These are phyloP conservation scores for Didymella arachidicola DNA, from an alignment of 2,329 filamentous ascomycete species.

Conservation along the genomic window DNA sequence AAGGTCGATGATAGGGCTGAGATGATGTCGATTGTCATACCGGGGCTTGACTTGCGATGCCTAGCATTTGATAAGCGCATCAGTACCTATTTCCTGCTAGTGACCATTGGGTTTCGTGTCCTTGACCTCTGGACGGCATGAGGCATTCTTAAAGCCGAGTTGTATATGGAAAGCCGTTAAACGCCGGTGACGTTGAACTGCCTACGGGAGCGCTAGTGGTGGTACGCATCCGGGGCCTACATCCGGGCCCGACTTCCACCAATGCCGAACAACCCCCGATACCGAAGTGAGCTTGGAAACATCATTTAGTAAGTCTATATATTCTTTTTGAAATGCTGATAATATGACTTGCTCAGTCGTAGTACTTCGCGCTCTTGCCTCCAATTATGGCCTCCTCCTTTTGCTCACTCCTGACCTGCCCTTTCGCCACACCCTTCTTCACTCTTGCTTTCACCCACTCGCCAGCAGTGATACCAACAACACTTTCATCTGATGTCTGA, in stretches of 20 bases:
- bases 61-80: background rate
- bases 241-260: background rate
- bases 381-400: slow-evolving; percentile 26
- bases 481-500: slow-evolving; percentile 20
- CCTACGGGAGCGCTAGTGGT: background rate
- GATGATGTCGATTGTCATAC: background rate
- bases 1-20: background rate
- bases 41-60: background rate
- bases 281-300: too few species aligned
- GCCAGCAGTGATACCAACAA: slow-evolving; percentile 26
- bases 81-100: background rate
- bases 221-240: background rate
- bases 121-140: background rate
- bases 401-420: slow-evolving; percentile 21
- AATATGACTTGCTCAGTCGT: slow-evolving; percentile 14
- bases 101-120: background rate
- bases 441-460: slow-evolving; percentile 32
- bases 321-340: background rate
- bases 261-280: background rate
- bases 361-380: slow-evolving; percentile 25
- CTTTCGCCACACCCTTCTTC: slow-evolving; percentile 21
- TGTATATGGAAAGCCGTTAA: background rate
- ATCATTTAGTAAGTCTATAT: too few species aligned
- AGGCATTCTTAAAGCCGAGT: background rate
- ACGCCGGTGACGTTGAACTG: background rate